Conservation (phyloP, 139 green algal species). For the Pseudopediastrum boryanum region DNA sequence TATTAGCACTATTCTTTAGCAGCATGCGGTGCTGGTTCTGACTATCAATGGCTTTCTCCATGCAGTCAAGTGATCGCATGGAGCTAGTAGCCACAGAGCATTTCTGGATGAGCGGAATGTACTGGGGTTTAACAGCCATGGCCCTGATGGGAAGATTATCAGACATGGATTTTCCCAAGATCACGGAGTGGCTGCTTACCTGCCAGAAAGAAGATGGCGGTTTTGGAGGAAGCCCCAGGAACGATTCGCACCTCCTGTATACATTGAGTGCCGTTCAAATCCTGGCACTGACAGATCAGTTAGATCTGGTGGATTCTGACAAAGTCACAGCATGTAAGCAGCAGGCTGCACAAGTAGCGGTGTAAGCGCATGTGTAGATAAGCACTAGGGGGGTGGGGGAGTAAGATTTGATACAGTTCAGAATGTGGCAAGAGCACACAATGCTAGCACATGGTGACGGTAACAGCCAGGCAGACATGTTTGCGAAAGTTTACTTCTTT, state of each 20-base stretch:
- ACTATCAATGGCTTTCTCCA: not conserved
- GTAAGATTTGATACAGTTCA: no score
- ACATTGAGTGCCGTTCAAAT: conserved; percentile 97
- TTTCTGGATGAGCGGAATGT: conserved; percentile 96
- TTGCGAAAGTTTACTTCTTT: no score
- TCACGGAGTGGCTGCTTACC: conserved; percentile 69
- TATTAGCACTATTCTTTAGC: not conserved
- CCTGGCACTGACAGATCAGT: conserved; percentile 82
- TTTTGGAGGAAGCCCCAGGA: conserved; percentile 85
- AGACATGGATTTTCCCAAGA: conserved; percentile 64
- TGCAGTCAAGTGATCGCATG: conserved; percentile 54
- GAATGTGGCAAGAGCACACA: no score
- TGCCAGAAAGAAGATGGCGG: conserved; percentile 76
- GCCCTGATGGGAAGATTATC: conserved; percentile 71
- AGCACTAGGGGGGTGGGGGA: no score
- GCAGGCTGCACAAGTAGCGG: no score
- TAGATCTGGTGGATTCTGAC: conserved; percentile 80
- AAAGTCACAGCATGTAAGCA: conserved; percentile 72
- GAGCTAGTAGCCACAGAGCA: conserved; percentile 91
- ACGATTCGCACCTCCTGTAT: conserved; percentile 97
- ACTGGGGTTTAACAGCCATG: conserved; percentile 96
- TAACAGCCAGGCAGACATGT: no score
- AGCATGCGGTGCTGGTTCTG: not conserved
- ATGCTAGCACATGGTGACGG: no score
- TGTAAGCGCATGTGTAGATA: no score